Evolutionary conservation across 129 eudicot genomes (phyloP), one percentile per base, ranked within the genome.

Genomic region (Apium graveolens): DNA sequence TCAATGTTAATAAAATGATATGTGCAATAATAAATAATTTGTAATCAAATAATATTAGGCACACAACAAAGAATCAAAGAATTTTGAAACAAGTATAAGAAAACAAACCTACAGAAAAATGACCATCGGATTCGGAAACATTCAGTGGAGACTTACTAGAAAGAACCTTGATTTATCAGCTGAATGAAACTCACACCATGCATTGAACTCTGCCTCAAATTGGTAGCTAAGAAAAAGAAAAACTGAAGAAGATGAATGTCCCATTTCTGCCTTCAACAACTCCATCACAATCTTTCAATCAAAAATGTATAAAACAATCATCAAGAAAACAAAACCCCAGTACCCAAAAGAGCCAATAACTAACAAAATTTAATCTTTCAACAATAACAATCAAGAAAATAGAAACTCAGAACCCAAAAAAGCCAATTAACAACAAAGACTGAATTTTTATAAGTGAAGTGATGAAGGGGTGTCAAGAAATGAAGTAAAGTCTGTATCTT

Each of bases 71-170:
- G 88, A 88, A 90, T 90, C 83, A 93, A 91, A 89, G 90, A 89
- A 89, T 77, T 83, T 83, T 32, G 77, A 62, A 53, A 71, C 45
- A 49, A 57, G 86, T 46, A 2, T 39, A 60, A 60, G 75, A 42
- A 78, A 85, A 78, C 78, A 90, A 85, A 89, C 87, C 87, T 73
- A 72, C 24, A 9, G 38, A 14, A 5, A 66, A 66, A 66, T 66
- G 72, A 14, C 68, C 95, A 93, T 93, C 92, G 93, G 98, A 90
- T 93, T 89, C 92, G 86, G 44, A 81, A 87, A 84, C 44, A 43
- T 84, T 85, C 80, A 74, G 71, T 75, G 69, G 31, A 49, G 80
- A 79, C 65, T 84, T 87, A 89, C 85, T 74, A 48, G 78, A 44
- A 78, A 63, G 81, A 81, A 63, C 65, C 48, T 51, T 55, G 57